phyloP scores from a whole-genome alignment of 352 stramenopile species.

The Thalassiosira ordinaria region DNA sequence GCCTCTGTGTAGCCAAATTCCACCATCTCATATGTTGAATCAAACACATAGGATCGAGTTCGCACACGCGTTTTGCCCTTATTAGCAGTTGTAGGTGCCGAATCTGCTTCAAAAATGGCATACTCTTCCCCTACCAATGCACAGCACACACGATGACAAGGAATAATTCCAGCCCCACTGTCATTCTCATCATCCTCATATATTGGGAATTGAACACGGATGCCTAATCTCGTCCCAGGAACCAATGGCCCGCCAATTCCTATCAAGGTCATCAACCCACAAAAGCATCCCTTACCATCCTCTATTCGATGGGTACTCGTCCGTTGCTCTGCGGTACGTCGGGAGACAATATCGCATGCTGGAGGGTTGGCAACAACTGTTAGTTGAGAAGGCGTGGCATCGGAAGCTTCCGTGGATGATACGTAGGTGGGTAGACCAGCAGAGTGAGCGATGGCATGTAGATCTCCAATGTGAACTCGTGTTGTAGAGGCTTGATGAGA shows the following conservation, averaged over 20 bases:
- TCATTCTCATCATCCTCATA: constrained; percentile 20
- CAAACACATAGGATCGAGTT: constrained; percentile 74
- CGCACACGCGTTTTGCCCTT: constrained; percentile 37
- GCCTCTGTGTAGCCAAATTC: constrained; percentile 73
- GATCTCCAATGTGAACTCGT: constrained; percentile 66
- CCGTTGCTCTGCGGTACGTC: constrained; percentile 37
- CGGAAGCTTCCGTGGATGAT: constrained; percentile 60
- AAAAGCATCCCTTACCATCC: constrained; percentile 44
- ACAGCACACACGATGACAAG: constrained; percentile 57
- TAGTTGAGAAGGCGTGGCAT: constrained; percentile 24
- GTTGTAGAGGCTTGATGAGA: constrained; percentile 22
- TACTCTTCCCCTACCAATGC: constrained; percentile 75
- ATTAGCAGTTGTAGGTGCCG: constrained; percentile 15
- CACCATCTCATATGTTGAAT: constrained; percentile 73
- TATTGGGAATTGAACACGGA: constrained; percentile 47
- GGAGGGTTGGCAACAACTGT: constrained; percentile 40
- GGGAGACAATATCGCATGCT: constrained; percentile 48
- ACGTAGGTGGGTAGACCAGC: constrained; percentile 65
- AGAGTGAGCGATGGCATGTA: constrained; percentile 67
- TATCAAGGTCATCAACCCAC: constrained; percentile 55
- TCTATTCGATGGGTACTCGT: constrained; percentile 53
- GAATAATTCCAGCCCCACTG: constrained; percentile 24
- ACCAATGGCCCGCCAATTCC: constrained; percentile 48
- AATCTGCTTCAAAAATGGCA: constrained; percentile 60
- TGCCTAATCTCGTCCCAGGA: constrained; percentile 46